A percentile compares a stretch with the other conserved stretches of the same genome.
Conservation (phyloP, 2,329 filamentous ascomycete genomes). For the Fusarium pilosicola region DNA sequence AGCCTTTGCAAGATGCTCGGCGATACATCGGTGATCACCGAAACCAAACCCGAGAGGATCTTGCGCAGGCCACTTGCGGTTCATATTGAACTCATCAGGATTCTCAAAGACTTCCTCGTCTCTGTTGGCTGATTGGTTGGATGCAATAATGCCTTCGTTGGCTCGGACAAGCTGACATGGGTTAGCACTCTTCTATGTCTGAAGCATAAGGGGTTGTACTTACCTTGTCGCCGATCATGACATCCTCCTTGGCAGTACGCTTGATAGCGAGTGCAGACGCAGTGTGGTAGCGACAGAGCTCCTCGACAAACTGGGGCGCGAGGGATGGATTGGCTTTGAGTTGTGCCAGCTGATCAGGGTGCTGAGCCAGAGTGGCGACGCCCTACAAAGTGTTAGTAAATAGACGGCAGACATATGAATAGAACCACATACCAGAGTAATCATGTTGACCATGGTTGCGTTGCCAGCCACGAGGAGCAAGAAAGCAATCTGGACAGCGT, state of each 20-base stretch:
- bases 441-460: slow-evolving; percentile 63
- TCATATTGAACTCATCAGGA: slow-evolving; percentile 57
- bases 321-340: slow-evolving; percentile 53
- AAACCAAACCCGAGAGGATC: slow-evolving; percentile 58
- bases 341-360: slow-evolving; percentile 55
- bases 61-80: slow-evolving; percentile 45
- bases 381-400: slow-evolving; percentile 44
- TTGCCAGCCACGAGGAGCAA: slow-evolving; percentile 62
- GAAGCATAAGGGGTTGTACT: background rate
- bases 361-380: slow-evolving; percentile 55
- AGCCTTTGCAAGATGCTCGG: slow-evolving; percentile 53
- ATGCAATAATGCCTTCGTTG: slow-evolving; percentile 58
- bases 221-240: slow-evolving; percentile 55
- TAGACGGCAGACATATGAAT: rapidly evolving
- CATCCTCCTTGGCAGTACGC: slow-evolving; percentile 58
- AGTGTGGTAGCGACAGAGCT: slow-evolving; percentile 60
- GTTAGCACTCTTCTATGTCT: background rate
- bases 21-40: slow-evolving; percentile 58
- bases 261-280: slow-evolving; percentile 59
- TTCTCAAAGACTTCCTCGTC: slow-evolving; percentile 56
- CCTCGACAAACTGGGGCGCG: slow-evolving; percentile 55
- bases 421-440: slow-evolving; percentile 50
- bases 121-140: slow-evolving; percentile 59
- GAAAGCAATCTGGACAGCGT: slow-evolving; percentile 60
- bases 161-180: slow-evolving; percentile 50